phyloP scores from a whole-genome alignment of 306 rosid species.

The Malus fusca region DNA sequence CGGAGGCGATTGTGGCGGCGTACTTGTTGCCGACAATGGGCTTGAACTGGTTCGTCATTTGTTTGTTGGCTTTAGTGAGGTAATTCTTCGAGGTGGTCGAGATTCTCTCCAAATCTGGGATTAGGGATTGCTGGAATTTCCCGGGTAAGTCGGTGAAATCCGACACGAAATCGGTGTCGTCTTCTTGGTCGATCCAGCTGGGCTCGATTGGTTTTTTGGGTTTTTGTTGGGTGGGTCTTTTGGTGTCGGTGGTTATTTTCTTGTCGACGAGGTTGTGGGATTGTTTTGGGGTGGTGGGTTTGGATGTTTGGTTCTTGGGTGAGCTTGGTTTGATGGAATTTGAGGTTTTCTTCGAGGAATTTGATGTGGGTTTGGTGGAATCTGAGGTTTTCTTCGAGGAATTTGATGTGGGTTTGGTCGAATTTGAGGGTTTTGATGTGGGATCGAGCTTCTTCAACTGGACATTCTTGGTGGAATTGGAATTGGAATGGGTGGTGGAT shows the following conservation, averaged over 20 bases:
- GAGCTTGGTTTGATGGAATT: constrained; percentile 39
- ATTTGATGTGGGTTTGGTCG: constrained; percentile 26
- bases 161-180: constrained; percentile 49
- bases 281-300: constrained; percentile 32
- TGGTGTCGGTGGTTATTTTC: neutral
- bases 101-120: constrained; percentile 80
- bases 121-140: constrained; percentile 47
- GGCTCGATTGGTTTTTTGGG: constrained; percentile 31
- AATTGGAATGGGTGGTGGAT: constrained; percentile 1
- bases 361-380: constrained; percentile 39
- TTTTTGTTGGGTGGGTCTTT: constrained; percentile 24
- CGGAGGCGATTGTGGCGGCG: constrained; percentile 66
- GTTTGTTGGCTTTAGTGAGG: constrained; percentile 58
- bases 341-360: constrained; percentile 25
- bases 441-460: constrained; percentile 50
- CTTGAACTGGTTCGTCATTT: constrained; percentile 65
- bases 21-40: constrained; percentile 81
- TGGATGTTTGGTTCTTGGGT: constrained; percentile 59
- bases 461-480: constrained; percentile 18
- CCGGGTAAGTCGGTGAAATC: constrained; percentile 57
- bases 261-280: constrained; percentile 16
- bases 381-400: constrained; percentile 34
- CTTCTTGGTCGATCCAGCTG: constrained; percentile 46
- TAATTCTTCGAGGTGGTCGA: constrained; percentile 66
- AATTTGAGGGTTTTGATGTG: constrained; percentile 42